phyloP scores from a whole-genome alignment of 2,329 filamentous ascomycete genomes.

The Zalaria obscura region DNA sequence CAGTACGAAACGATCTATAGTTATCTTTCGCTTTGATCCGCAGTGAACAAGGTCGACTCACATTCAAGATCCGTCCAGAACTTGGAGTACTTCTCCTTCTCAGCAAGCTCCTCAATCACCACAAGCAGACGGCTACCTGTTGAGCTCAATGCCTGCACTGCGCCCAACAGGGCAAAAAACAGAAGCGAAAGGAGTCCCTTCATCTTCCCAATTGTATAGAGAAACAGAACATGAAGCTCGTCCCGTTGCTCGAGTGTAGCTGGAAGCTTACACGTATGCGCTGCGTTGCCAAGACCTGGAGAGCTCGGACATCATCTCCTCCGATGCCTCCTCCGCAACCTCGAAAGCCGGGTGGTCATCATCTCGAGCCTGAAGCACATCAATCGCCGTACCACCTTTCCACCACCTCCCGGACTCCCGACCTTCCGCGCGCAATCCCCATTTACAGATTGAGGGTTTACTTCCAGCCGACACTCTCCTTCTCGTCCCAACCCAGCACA shows the following conservation, averaged over 20 bases:
- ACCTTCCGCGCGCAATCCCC: not conserved
- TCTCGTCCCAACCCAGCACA: too few species aligned
- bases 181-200: slow-evolving; percentile 25
- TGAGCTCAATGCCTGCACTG: slow-evolving; percentile 64
- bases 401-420: not conserved
- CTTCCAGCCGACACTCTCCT: too few species aligned
- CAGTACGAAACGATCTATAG: not conserved
- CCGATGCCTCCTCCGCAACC: too few species aligned
- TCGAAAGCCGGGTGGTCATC: not conserved
- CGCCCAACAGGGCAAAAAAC: slow-evolving; percentile 49
- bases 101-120: slow-evolving; percentile 66
- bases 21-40: too few species aligned
- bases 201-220: slow-evolving; percentile 9
- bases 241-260: too few species aligned
- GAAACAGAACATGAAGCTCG: too few species aligned
- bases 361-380: not conserved
- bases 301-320: too few species aligned
- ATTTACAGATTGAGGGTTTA: not conserved
- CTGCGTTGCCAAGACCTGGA: too few species aligned
- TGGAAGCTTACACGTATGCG: too few species aligned
- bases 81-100: slow-evolving; percentile 70
- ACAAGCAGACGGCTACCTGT: slow-evolving; percentile 71
- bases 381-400: not conserved
- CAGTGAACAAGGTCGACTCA: slow-evolving; percentile 24
- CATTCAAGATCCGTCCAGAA: slow-evolving; percentile 63